These are phyloP conservation scores for Penicillium canescens DNA, from an alignment of 495 filamentous ascomycete genomes.

Conservation along the genomic window DNA sequence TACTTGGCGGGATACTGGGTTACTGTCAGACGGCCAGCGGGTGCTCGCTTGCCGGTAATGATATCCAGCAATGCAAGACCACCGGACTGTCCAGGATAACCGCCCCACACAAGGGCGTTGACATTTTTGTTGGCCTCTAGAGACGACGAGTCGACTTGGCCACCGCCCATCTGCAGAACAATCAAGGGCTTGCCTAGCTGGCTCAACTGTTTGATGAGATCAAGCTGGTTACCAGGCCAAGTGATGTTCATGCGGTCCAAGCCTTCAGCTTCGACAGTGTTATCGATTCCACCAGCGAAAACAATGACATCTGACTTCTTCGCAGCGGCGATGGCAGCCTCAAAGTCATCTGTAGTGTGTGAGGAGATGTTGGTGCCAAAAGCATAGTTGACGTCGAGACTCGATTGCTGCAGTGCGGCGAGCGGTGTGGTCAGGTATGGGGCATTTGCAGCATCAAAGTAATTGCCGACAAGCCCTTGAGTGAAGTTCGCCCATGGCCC, in stretches of 20 bases:
- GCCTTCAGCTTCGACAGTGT: conserved; percentile 54
- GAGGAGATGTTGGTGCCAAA: conserved; percentile 43
- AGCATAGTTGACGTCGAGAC: conserved; percentile 49
- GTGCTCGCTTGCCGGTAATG: conserved; percentile 52
- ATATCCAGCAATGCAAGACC: conserved; percentile 56
- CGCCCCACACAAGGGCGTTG: conserved; percentile 56
- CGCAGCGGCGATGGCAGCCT: conserved; percentile 47
- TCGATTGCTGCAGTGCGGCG: conserved; percentile 43
- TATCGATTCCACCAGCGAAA: conserved; percentile 60
- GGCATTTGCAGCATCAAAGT: conserved; percentile 45
- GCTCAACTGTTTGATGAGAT: conserved; percentile 53
- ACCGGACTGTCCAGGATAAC: conserved; percentile 62
- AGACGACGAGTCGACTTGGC: conserved; percentile 55
- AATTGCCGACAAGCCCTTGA: conserved; percentile 56
- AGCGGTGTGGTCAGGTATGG: conserved; percentile 58
- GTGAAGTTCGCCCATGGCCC: conserved; percentile 58
- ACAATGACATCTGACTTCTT: conserved; percentile 55
- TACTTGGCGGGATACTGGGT: conserved; percentile 62
- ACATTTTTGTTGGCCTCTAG: conserved; percentile 51
- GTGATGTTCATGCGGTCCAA: conserved; percentile 55
- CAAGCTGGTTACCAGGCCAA: conserved; percentile 59
- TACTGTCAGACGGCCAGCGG: conserved; percentile 56
- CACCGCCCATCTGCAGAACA: conserved; percentile 61
- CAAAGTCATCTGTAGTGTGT: conserved; percentile 38
- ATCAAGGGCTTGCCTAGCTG: conserved; percentile 53